phyloP scores from a whole-genome alignment of 192 early-diverging fungal genomes.

The Coemansia sp. region DNA sequence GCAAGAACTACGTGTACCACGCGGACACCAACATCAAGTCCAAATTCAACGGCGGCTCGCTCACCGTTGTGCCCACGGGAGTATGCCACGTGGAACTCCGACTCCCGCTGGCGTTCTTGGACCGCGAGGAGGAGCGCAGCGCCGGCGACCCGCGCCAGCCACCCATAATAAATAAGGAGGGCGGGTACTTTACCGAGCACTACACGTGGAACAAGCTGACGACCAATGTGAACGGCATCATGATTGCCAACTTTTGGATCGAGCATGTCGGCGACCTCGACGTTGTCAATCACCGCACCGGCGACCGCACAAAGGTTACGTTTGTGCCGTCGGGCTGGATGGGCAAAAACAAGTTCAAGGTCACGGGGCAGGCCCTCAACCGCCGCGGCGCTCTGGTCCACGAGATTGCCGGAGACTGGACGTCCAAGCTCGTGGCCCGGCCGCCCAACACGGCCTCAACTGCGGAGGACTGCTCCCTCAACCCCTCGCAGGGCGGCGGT shows the following conservation, averaged over 20 bases:
- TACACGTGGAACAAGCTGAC: slow-evolving; percentile 87
- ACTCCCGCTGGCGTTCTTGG: slow-evolving; percentile 55
- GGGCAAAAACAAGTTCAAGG: slow-evolving; percentile 61
- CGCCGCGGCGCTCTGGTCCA: slow-evolving; percentile 50
- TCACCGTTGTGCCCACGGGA: slow-evolving; percentile 77
- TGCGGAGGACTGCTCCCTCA: too few species aligned
- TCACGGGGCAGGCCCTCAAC: slow-evolving; percentile 58
- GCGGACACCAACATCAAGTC: slow-evolving; percentile 83
- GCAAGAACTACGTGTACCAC: slow-evolving; percentile 73
- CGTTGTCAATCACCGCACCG: slow-evolving; percentile 78
- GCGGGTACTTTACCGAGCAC: slow-evolving; percentile 65
- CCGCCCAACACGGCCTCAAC: slow-evolving; percentile 17
- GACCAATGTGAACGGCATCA: slow-evolving; percentile 80
- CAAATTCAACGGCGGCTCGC: slow-evolving; percentile 81
- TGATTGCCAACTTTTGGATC: slow-evolving; percentile 78
- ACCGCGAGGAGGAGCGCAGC: slow-evolving; percentile 33
- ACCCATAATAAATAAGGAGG: slow-evolving; percentile 43
- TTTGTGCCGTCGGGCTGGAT: slow-evolving; percentile 76
- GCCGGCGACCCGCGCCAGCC: slow-evolving; percentile 25
- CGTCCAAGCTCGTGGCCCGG: slow-evolving; percentile 58
- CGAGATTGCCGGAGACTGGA: slow-evolving; percentile 68
- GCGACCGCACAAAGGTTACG: slow-evolving; percentile 68
- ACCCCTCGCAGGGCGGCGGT: too few species aligned
- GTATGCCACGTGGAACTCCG: slow-evolving; percentile 76
- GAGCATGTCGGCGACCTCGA: slow-evolving; percentile 83